phyloP scores from a whole-genome alignment of 2,329 filamentous ascomycete genomes.

The Cadophora luteo-olivacea region DNA sequence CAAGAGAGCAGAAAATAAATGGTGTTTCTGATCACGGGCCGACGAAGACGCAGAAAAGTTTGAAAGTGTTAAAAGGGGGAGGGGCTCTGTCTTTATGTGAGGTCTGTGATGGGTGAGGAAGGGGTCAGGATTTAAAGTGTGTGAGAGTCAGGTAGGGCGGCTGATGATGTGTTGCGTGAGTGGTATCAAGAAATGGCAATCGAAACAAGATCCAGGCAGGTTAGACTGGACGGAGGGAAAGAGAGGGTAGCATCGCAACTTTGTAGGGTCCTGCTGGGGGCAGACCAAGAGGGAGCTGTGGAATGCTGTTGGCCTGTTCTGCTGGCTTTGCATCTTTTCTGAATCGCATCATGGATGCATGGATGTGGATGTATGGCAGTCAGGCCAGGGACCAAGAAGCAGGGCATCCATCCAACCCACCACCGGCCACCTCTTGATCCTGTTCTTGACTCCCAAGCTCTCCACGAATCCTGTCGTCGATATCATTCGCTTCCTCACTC shows the following conservation, averaged over 20 bases:
- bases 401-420: not conserved
- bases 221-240: not conserved
- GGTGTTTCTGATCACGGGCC: not conserved
- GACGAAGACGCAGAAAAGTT: not conserved
- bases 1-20: not conserved
- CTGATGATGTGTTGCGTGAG: slow-evolving; percentile 25
- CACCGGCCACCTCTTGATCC: slow-evolving; percentile 12
- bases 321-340: slow-evolving; percentile 11
- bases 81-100: slow-evolving; percentile 18
- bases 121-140: slow-evolving; percentile 8
- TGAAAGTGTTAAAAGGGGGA: not conserved
- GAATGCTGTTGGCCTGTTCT: slow-evolving; percentile 16
- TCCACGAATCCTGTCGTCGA: slow-evolving; percentile 9
- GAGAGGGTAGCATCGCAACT: not conserved
- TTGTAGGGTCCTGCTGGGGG: slow-evolving; percentile 7
- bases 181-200: slow-evolving; percentile 26
- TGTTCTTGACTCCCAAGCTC: not conserved
- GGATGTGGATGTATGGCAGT: not conserved
- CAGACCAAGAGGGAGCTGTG: slow-evolving; percentile 3
- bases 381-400: not conserved
- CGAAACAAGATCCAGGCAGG: slow-evolving; percentile 11
- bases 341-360: slow-evolving; percentile 15
- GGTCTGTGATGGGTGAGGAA: not conserved
- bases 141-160: slow-evolving; percentile 17
- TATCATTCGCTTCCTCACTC: not conserved